Percentiles rank a stretch among this genome's conserved stretches.
phyloP scores from a whole-genome alignment of 805 yeast species.

The Starmera quercuum region DNA sequence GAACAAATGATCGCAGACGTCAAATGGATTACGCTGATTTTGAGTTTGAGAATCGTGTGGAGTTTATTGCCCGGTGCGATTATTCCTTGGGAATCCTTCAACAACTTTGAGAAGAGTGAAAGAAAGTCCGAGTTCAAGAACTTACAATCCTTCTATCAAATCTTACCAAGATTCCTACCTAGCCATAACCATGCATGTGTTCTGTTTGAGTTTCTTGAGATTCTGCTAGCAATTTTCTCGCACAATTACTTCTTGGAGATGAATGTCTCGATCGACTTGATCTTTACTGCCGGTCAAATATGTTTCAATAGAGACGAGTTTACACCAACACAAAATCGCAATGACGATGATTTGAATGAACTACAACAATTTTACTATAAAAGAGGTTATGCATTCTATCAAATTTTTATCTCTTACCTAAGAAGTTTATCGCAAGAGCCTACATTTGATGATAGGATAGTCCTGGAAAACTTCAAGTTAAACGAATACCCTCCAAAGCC shows the following conservation, averaged over 20 bases:
- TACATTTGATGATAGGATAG: conserved; percentile 20
- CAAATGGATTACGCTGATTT: conserved; percentile 19
- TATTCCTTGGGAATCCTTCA: conserved; percentile 26
- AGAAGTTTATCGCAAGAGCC: conserved; percentile 24
- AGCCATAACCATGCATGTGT: conserved; percentile 27
- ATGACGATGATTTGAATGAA: conserved; percentile 22
- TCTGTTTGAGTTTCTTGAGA: conserved; percentile 28
- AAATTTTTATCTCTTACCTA: conserved; percentile 25
- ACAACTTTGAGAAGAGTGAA: conserved; percentile 21
- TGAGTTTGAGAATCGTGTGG: conserved; percentile 26
- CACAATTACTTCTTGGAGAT: conserved; percentile 24
- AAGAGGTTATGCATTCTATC: conserved; percentile 26
- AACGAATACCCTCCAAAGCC: conserved; percentile 23
- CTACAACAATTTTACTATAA: conserved; percentile 24
- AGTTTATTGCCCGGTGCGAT: conserved; percentile 25
- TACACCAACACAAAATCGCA: conserved; percentile 2
- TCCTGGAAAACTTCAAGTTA: conserved; percentile 25
- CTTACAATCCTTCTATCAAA: conserved; percentile 24
- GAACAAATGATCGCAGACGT: conserved; percentile 16
- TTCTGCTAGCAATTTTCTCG: conserved; percentile 23
- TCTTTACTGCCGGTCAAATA: conserved; percentile 29
- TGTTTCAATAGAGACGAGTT: conserved; percentile 23
- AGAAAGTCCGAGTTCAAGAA: conserved; percentile 13
- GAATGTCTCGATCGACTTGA: conserved; percentile 22
- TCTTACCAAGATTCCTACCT: conserved; percentile 25